Conservation (phyloP, 306 rosid species). For the Styphnolobium japonicum region DNA sequence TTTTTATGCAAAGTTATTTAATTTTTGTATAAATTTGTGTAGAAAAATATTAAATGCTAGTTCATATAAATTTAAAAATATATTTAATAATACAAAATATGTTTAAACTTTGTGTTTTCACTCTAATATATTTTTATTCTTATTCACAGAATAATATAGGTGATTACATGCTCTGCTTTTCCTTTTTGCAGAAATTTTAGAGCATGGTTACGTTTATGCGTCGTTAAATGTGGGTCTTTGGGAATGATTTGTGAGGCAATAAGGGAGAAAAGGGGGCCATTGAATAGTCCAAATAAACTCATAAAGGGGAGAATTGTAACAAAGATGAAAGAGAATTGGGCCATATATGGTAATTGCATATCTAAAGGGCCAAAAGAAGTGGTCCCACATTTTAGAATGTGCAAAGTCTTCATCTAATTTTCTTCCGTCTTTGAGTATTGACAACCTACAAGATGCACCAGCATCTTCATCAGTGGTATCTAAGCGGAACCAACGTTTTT, state of each 20-base stretch:
- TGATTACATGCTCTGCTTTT: constrained; percentile 33
- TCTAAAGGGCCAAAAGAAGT: constrained; percentile 38
- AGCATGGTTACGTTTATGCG: constrained; percentile 29
- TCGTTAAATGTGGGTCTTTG: constrained; percentile 59
- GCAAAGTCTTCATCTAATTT: constrained; percentile 16
- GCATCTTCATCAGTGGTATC: constrained; percentile 51
- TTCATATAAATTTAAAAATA: neutral
- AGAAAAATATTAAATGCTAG: neutral
- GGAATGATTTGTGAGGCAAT: constrained; percentile 64
- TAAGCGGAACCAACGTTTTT: constrained; percentile 28
- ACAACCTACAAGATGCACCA: constrained; percentile 41
- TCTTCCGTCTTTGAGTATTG: constrained; percentile 30
- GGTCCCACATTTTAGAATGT: constrained; percentile 41
- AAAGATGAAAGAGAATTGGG: constrained; percentile 44
- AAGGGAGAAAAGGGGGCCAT: constrained; percentile 33
- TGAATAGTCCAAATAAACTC: constrained; percentile 50
- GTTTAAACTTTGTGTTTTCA: neutral
- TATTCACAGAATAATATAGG: neutral
- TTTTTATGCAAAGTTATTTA: neutral
- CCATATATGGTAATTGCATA: constrained; percentile 49
- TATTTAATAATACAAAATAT: neutral
- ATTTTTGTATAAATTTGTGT: neutral
- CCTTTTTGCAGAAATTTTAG: constrained; percentile 48
- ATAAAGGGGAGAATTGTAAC: constrained; percentile 43
- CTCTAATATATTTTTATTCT: neutral